Evolutionary conservation across 2,329 filamentous ascomycete genomes (phyloP), one percentile per base, ranked within the genome.

Genomic region (Fusarium pseudonygamai): DNA sequence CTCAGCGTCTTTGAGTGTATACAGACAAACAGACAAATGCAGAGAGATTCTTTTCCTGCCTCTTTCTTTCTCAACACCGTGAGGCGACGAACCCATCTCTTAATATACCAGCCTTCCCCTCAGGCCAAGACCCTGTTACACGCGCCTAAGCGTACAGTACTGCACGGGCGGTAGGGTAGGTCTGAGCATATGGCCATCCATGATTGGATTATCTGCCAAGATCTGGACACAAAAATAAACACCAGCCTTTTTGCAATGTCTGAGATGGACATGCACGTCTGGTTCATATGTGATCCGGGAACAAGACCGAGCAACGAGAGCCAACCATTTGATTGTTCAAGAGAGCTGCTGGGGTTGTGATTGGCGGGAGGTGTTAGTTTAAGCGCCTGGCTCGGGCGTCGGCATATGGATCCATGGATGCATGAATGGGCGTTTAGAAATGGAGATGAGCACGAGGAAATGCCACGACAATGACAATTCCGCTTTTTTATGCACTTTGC

Each of bases 81-180:
- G 56, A 64, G 56, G 66, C 60, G 76, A 70, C 69, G 52, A 67
- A 40, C 56, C 40, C 45, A 52, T 69, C 68, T 71, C 72, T 75
- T 79, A 76, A 77, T 79, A 79, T 78, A 79, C 74, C 62, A 75
- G 34, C 66, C 64, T 69, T 72, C 55, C 46, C 42, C 63, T 56
- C 56, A 5, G 39, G 42, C 59, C 63, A 64, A 60, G 43, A 47
- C 56, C 40, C 56, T 34, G 59, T 69, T 49, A 47, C 50, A 72
- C 59, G 59, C 71, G 68, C 60, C 50, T 50, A 60, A 43, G 56
- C 46, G 43, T 62, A 56, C 46, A 34, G 43, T 62, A 56, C 49
- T 15, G 32, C 14, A 14, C 32, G 37, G 67, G 71, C 71, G 71
- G 71, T 37, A 74, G 64, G 71, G 71, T 37, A 74, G 64, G 47